Evolutionary conservation across 2,329 filamentous ascomycete genomes (phyloP).

Genomic region (Ophiostoma ulmi): DNA sequence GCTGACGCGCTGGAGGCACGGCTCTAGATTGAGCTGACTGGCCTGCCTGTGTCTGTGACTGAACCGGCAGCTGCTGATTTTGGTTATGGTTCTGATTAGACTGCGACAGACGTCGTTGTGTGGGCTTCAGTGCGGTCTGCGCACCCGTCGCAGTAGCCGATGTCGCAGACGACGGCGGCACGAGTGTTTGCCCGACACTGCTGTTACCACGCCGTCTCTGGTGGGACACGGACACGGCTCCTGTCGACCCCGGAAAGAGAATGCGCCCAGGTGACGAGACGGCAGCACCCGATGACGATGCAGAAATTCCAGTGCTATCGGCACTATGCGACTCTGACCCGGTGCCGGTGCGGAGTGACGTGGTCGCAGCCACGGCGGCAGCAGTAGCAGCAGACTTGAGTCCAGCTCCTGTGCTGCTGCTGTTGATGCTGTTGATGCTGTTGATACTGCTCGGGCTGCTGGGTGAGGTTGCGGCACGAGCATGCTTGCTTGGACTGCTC

Average conservation of each 20-base stretch:
- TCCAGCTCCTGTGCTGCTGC: neutral
- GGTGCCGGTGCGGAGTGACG: neutral
- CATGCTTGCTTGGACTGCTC: neutral
- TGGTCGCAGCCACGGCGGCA: neutral
- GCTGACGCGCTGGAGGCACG: neutral
- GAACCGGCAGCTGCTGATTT: neutral
- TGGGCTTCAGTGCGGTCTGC: neutral
- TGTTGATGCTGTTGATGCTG: neutral
- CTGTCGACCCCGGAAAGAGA: neutral
- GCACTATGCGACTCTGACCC: neutral
- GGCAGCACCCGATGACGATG: too few species aligned
- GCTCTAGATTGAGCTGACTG: neutral
- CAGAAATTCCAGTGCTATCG: neutral
- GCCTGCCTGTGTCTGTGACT: neutral
- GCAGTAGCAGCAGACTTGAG: conserved; percentile 7
- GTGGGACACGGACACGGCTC: neutral
- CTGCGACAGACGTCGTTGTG: conserved; percentile 1
- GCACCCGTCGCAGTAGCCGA: neutral
- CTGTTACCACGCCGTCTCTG: conserved; percentile 7
- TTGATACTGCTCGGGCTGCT: conserved; percentile 8
- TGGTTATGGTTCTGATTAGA: neutral
- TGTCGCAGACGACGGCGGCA: neutral
- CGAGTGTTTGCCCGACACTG: neutral
- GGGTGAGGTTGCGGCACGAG: neutral
- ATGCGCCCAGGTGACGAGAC: neutral